Base-by-base conservation (phyloP, 495 filamentous ascomycete genomes). In the Tuber calosporum region DNA sequence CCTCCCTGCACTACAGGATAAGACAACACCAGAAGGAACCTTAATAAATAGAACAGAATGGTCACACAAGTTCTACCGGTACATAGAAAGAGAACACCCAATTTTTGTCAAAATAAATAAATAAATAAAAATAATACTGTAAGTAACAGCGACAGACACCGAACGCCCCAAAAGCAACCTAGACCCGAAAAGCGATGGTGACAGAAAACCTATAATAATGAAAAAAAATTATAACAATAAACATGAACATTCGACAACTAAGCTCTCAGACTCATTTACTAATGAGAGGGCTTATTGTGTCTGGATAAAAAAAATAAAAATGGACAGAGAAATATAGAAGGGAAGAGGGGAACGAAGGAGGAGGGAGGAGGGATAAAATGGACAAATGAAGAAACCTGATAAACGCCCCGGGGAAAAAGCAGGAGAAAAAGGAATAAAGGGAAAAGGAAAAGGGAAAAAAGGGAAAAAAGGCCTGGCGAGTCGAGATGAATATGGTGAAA, bases 261-360 rank as follows among this genome's bases (percentile, higher is more conserved):
- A 30, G 13, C 26, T 26, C n/a, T 58, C 43, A 2, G 45, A 30
- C 48, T 30, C 22, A 2, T 9, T 58, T n/a, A 15, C 48, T 48
- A 22, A 30, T 58, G 48, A 58, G 48, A 30, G 45, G 45, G 53
- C 30, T 62, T 30, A 5, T 26, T 30, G 53, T 30, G 26, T 30
- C 26, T 4, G 17, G 15, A 15, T 62, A 30, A 62, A n/a, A n/a
- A 30, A 30, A 62, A 53, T n/a, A 53, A 62, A 58, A 62, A 62
- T 62, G 53, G 53, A 62, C 53, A 62, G 30, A 62, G 53, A 62
- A 62, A 62, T 62, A 26, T 58, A 30, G 53, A 62, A 30, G 53
- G 26, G 53, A n/a, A 53, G 11, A 13, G 19, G 42, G 13, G n/a
- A n/a, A n/a, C n/a, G 45, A 9, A 9, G 45, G 8, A 48, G 20